Percentiles rank a stretch among this genome's conserved stretches.
Evolutionary conservation across 257 asterid genomes (phyloP).

Genomic region (Forsythia viridissima): DNA sequence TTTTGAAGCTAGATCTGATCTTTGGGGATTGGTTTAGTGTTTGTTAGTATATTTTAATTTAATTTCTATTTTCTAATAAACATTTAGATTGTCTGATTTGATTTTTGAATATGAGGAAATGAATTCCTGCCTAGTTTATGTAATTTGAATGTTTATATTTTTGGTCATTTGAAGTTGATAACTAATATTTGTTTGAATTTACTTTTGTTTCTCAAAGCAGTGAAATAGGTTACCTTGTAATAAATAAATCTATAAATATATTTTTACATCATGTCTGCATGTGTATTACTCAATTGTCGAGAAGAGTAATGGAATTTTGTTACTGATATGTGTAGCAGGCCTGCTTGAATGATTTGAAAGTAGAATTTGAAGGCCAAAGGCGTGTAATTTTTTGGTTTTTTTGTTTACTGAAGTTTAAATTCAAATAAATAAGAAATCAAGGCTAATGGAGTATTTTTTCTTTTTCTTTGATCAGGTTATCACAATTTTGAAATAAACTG

Average conservation of each 20-base stretch:
- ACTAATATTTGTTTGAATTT: not conserved
- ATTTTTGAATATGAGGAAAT: conserved; percentile 15
- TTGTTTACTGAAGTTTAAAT: not conserved
- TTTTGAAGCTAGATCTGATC: conserved; percentile 60
- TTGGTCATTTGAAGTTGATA: conserved; percentile 1
- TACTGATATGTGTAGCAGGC: conserved; percentile 24
- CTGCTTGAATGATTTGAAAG: conserved; percentile 21
- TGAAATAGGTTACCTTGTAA: not conserved
- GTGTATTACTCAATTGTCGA: conserved; percentile 12
- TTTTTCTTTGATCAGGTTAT: conserved; percentile 32
- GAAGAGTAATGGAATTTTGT: conserved; percentile 15
- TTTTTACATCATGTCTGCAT: not conserved
- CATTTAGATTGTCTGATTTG: not conserved
- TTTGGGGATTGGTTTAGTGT: conserved; percentile 27
- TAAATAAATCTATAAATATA: not conserved
- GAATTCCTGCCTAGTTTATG: conserved; percentile 2
- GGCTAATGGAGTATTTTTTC: conserved; percentile 9
- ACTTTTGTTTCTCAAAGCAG: not conserved
- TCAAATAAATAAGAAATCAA: not conserved
- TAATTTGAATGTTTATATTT: not conserved
- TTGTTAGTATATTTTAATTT: conserved; percentile 1
- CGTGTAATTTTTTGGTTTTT: conserved; percentile 14
- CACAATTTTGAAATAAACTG: conserved; percentile 22
- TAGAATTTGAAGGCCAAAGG: conserved; percentile 21
- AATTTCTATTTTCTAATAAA: conserved; percentile 3